Percentiles rank a stretch among this genome's conserved stretches.
These are phyloP conservation scores for Isabelozyma gotoi DNA, from an alignment of 805 yeast genomes.

Conservation along the genomic window DNA sequence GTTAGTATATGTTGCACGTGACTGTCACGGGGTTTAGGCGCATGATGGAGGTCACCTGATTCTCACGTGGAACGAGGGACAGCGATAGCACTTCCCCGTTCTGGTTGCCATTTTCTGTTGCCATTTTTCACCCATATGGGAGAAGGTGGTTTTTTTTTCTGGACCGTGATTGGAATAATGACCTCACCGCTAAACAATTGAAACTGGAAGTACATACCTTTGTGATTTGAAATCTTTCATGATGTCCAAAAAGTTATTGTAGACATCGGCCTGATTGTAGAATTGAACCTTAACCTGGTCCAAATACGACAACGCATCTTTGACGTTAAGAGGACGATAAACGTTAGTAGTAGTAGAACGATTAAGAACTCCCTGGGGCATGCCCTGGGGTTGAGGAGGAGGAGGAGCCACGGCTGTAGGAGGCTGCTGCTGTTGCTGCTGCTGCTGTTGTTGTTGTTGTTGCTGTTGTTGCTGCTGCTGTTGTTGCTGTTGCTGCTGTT, in stretches of 20 bases:
- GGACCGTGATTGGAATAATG: no score
- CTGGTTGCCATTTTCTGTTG: background rate
- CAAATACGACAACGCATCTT: conserved; percentile 91
- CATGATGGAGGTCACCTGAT: background rate
- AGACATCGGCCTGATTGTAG: conserved; percentile 89
- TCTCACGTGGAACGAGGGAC: background rate
- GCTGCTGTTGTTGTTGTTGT: conserved; percentile 19
- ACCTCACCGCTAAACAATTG: no score
- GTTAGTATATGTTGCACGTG: conserved; percentile 12
- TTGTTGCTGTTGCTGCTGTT: conserved; percentile 8
- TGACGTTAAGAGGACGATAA: conserved; percentile 86
- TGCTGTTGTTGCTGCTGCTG: conserved; percentile 10
- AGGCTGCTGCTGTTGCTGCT: conserved; percentile 6
- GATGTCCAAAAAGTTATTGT: conserved; percentile 92
- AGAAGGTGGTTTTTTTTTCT: no score
- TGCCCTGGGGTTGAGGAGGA: conserved; percentile 12
- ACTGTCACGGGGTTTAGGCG: no score
- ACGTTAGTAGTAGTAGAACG: conserved; percentile 41
- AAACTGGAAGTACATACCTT: conserved; percentile 44
- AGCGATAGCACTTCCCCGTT: no score
- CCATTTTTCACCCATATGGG: no score
- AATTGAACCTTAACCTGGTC: conserved; percentile 96
- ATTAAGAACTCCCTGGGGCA: conserved; percentile 37
- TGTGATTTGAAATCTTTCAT: conserved; percentile 99
- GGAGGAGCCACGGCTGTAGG: background rate